Base-by-base conservation (phyloP, 305 asterid genomes). In the Rubia balearica region DNA sequence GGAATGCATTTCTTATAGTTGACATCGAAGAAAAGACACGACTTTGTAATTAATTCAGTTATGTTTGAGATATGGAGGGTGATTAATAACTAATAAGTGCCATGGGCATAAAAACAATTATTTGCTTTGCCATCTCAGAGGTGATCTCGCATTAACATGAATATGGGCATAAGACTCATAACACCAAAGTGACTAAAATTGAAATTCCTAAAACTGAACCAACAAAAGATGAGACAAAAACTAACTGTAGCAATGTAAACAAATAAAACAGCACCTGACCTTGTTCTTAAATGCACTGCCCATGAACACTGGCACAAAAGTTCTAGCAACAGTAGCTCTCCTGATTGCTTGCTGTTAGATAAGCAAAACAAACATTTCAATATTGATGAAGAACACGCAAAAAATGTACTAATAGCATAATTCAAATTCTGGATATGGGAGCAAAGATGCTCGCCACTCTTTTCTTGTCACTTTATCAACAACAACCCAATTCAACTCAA, bases 281-380 rank as follows among this genome's bases (percentile, higher is more conserved):
- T 95, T 95, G 84, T 95, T 95, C 85, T 95, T 95, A 79, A 95
- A 91, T 70, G 99, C 99, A 85, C 99, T 95, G 41, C 99, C 99
- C 99, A 95, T 95, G 79, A 91, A 95, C 59, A 95, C 91, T 7
- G 99, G 99, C 73, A 95, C 95, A 84, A 95, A 95, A 71, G 88
- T 90, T 59, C 89, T 87, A 30, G 95, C 84, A 71, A 92, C 65
- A 67, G 99, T 91, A 67, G 98, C 96, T 87, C 99, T 89, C 67
- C 99, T 79, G 61, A 95, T 88, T 49, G 98, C 99, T 72, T 83
- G 97, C 99, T 95, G 88, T 64, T 57, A 27, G 79, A 45, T 65
- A 49, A 68, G 67, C 75, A 73, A 69, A 69, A 16, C 71, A 74
- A 80, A 68, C 45, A 73, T 69, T 53, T 68, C 14, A 51, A 53